A percentile compares a stretch with the other conserved stretches of the same genome.
phyloP scores from a whole-genome alignment of 371 early-diverging fungal genomes.

The Rhizopus arrhizus region DNA sequence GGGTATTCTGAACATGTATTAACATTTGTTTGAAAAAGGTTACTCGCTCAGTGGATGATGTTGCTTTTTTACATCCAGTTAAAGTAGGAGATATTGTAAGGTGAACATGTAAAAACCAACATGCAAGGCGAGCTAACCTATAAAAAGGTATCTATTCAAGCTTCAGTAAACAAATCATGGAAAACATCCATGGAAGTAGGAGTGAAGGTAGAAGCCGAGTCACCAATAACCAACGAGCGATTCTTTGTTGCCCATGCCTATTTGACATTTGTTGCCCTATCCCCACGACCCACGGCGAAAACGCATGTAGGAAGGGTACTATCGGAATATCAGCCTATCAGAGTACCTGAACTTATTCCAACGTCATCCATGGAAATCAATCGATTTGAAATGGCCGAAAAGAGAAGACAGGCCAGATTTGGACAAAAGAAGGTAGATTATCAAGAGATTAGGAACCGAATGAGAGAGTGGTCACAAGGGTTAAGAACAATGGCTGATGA shows the following conservation, averaged over 20 bases:
- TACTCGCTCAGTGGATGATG: conserved; percentile 66
- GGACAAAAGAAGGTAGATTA: conserved; percentile 9
- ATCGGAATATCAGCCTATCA: conserved; percentile 36
- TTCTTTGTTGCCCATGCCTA: conserved; percentile 74
- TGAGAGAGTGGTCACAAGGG: conserved; percentile 51
- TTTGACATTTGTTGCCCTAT: conserved; percentile 74
- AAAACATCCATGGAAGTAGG: conserved; percentile 75
- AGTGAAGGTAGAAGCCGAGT: conserved; percentile 73
- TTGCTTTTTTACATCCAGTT: conserved; percentile 72
- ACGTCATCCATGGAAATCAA: conserved; percentile 47
- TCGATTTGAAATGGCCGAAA: conserved; percentile 63
- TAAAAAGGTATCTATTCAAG: conserved; percentile 57
- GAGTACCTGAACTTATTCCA: conserved; percentile 55
- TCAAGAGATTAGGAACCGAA: conserved; percentile 30
- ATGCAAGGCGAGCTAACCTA: neutral
- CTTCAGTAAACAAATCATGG: conserved; percentile 73
- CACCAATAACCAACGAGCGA: conserved; percentile 59
- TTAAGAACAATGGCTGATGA: conserved; percentile 30
- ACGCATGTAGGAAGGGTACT: conserved; percentile 42
- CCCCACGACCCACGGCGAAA: conserved; percentile 37
- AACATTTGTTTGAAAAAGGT: conserved; percentile 39
- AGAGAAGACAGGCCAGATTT: conserved; percentile 50
- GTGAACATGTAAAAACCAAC: neutral
- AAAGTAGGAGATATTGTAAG: conserved; percentile 66
- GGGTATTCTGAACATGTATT: neutral